Percentiles rank a stretch among this genome's conserved stretches.
Conservation (phyloP, 2,329 filamentous ascomycete species). For the Aaosphaeria pasadenensis region DNA sequence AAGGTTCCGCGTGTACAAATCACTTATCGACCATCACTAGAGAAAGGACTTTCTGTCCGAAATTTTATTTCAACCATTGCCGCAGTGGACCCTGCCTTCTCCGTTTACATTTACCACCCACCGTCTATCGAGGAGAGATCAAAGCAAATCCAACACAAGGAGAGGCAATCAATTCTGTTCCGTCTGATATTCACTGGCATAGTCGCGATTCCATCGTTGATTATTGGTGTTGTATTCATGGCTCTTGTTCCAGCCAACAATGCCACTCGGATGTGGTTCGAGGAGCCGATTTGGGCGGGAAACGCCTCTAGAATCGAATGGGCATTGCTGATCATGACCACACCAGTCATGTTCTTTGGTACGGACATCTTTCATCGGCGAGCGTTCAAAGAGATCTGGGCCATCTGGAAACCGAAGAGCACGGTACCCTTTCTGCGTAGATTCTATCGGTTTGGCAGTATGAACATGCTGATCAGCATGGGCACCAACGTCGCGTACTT, state of each 20-base stretch:
- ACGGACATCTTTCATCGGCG: slow-evolving; percentile 81
- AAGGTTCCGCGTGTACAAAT: neutral
- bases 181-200: neutral
- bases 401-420: slow-evolving; percentile 75
- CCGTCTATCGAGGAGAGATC: neutral
- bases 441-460: slow-evolving; percentile 92
- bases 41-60: neutral
- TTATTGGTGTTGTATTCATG: neutral
- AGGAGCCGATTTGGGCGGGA: slow-evolving; percentile 62
- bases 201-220: neutral
- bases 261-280: neutral
- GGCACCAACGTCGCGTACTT: slow-evolving; percentile 87
- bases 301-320: slow-evolving; percentile 72
- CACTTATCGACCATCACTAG: neutral
- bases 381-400: slow-evolving; percentile 73
- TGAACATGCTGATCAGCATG: slow-evolving; percentile 90
- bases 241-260: neutral
- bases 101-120: neutral
- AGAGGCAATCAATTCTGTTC: neutral
- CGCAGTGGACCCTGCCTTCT: neutral
- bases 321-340: slow-evolving; percentile 75
- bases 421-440: slow-evolving; percentile 68
- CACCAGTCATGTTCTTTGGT: slow-evolving; percentile 81
- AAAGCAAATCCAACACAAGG: neutral
- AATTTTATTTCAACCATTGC: neutral